A percentile compares a stretch with the other conserved stretches of the same genome.
phyloP scores from a whole-genome alignment of 176 grass and related monocot species.

The Chrysopogon serrulatus region DNA sequence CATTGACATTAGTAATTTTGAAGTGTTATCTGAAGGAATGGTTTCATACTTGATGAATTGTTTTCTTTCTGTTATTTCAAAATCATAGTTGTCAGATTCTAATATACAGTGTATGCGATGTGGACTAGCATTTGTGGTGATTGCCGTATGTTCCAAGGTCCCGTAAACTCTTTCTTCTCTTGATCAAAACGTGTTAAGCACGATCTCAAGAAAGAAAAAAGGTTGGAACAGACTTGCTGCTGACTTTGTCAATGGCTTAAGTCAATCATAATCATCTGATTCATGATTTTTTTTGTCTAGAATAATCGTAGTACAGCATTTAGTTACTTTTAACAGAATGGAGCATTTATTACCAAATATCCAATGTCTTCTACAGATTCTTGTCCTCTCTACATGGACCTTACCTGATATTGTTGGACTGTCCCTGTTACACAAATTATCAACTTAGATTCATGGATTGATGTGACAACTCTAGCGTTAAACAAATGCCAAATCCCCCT shows the following conservation, averaged over 20 bases:
- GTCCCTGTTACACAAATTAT: background rate
- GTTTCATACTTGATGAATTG: background rate
- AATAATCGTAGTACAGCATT: background rate
- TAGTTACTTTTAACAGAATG: background rate
- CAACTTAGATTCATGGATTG: background rate
- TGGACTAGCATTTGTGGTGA: background rate
- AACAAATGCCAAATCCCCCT: background rate
- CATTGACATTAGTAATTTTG: background rate
- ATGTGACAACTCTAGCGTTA: background rate
- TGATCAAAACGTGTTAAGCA: background rate
- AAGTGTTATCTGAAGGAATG: background rate
- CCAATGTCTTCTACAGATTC: background rate
- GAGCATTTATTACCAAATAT: background rate
- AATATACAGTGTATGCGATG: background rate
- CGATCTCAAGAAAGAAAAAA: background rate
- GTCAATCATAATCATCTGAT: background rate
- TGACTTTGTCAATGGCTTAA: background rate
- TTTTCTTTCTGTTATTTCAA: background rate
- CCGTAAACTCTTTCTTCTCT: background rate
- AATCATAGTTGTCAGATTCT: background rate
- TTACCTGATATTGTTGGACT: constrained; percentile 7
- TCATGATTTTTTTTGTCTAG: background rate
- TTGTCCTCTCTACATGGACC: background rate
- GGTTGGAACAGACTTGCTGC: background rate
- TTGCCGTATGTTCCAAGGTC: background rate